phyloP scores from a whole-genome alignment of 768 basidiomycete species.

The Daedalea quercina region DNA sequence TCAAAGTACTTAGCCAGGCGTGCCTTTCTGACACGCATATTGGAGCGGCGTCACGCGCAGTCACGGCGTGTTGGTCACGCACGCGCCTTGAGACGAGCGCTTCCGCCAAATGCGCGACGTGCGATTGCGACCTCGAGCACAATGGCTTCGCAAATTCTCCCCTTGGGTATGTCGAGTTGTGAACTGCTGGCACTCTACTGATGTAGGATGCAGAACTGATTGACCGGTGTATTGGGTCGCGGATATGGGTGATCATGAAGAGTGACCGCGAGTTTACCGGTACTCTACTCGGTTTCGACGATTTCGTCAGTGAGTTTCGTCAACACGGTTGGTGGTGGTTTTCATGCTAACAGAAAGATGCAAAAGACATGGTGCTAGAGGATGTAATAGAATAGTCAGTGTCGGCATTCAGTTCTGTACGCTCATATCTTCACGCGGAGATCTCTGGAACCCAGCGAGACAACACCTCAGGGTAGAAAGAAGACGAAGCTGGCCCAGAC shows the following conservation, averaged over 20 bases:
- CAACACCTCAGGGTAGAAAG: conserved; percentile 74
- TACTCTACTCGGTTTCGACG: conserved; percentile 92
- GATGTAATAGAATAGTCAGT: conserved; percentile 95
- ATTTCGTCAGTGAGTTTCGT: conserved; percentile 97
- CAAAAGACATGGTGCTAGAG: conserved; percentile 84
- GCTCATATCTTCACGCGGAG: neutral
- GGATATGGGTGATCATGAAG: conserved; percentile 99
- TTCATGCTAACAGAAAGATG: neutral
- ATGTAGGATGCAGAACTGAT: conserved; percentile 64
- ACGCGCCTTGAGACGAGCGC: neutral
- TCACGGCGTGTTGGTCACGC: neutral
- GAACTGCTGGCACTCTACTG: neutral
- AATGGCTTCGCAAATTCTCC: conserved; percentile 93
- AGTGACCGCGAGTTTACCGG: conserved; percentile 95
- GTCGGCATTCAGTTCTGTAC: neutral
- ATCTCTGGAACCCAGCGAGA: conserved; percentile 52
- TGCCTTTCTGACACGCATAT: no score
- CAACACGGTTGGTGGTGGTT: neutral
- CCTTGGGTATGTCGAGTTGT: conserved; percentile 55
- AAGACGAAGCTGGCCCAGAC: conserved; percentile 83
- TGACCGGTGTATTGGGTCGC: conserved; percentile 94
- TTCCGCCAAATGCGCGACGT: neutral
- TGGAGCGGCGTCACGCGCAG: neutral
- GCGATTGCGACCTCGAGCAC: neutral
- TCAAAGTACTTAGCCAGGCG: neutral